Evolutionary conservation across 73 alveolate species (phyloP), one percentile per base, ranked within the genome.

Genomic region (Paramecium sonneborni): DNA sequence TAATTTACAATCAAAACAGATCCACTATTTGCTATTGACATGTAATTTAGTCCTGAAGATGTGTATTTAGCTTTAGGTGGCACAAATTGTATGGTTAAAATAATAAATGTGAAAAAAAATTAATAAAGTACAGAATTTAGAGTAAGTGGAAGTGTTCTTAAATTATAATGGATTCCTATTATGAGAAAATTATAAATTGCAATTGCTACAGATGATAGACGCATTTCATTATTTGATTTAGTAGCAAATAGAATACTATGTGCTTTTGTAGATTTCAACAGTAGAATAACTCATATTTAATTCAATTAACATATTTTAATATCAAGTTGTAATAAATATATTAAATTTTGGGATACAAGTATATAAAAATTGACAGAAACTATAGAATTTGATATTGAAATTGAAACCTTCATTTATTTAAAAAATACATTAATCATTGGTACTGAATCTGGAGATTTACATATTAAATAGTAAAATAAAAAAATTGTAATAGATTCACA

Each of bases 1-100:
- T 43, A 43, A 79, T 79, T 69, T 39, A 88, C 94, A 69, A 30
- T 56, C 9, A 82, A 88, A 44, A 69, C 91, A 39, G 85, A 69
- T 41, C 94, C 90, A 12, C 18, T 79, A 43, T 79, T 43, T 79
- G 76, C 90, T 0, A 70, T 70, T 43, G 85, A 70, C 70, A 82
- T 76, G 87, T 70, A 68, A 82, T 88, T 69, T 44, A 69, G 57
- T 70, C 87, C 72, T 24, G 72, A 67, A 67, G 58, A 58, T 67
- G 74, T 67, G 2, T 37, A 28, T 23, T 32, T 30, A 7, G 86
- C 57, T 35, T 68, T 87, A 67, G 70, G 74, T 24, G 86, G 88
- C 5, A 28, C 82, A 52, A 85, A 56, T 85, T 39, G 85, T 10
- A 23, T 52, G 38, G 92, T 56, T 23, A 85, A 62, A 85, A 57